Base-by-base conservation (phyloP, 805 yeast genomes). In the Ascoidea asiatica region DNA sequence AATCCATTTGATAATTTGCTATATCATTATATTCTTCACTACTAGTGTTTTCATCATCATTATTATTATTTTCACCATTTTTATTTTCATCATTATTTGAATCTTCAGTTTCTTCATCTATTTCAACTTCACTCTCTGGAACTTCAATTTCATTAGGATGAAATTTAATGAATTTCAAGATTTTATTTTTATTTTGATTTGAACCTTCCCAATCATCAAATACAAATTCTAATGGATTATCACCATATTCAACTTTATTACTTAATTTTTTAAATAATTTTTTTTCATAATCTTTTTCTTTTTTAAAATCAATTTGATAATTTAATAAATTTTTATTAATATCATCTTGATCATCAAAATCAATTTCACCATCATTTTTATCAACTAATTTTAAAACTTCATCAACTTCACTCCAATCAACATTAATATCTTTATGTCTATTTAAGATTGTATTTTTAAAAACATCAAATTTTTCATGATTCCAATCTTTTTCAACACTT, bases 381-480 rank as follows among this genome's bases (percentile, higher is more conserved):
- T 19, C 38, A 18, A 17, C 22, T 23, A 15, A 13, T 43, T 38
- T 20, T 38, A 43, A 39, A 43, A 53, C 61, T 40, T 56, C 61
- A 49, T 78, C 82, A 41, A 65, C 75, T 21, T 79, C 88, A 19
- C 72, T 63, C 90, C 90, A 83, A 57, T 81, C 85, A 6, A 79
- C 86, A 7, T 60, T 53, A 42, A 80, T 70, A 42, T 66, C 58
- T 42, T 77, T 63, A 44, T 67, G 61, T 42, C 58, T 63, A 29
- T 69, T 61, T 59, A 72, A 67, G 62, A 86, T 95, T 13, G 89
- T 77, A 57, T 87, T 87, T 56, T 83, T 82, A 61, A 88, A 66
- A 45, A 86, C 77, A 48, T 77, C 69, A 43, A 70, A 72, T 56
- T 79, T 77, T 59, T 87, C 96, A 44, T 68, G 67, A 44, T 62